Conservation (phyloP, 148 eudicot species). For the Camellia granthamiana region DNA sequence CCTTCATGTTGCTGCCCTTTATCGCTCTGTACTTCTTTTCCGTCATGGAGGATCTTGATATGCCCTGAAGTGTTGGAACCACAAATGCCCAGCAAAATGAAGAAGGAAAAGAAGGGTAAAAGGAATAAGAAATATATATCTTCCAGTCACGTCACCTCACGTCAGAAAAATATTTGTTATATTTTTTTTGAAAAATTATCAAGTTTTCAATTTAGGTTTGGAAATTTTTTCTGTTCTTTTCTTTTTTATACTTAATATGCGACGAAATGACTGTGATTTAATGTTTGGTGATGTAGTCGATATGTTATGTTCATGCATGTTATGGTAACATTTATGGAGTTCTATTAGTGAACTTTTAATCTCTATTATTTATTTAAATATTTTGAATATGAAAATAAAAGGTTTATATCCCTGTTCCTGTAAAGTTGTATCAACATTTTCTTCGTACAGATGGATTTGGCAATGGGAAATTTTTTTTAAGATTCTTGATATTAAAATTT, state of each 20-base stretch:
- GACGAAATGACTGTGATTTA: not conserved
- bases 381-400: no score
- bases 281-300: not conserved
- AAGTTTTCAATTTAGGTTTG: not conserved
- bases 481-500: no score
- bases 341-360: not conserved
- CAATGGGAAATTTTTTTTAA: no score
- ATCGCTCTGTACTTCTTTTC: constrained; percentile 68
- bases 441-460: no score
- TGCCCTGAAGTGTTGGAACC: not conserved
- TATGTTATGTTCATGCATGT: not conserved
- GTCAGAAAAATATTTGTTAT: not conserved
- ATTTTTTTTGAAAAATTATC: not conserved
- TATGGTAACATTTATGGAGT: not conserved
- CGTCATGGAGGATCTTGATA: constrained; percentile 74
- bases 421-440: no score
- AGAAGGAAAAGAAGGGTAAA: not conserved
- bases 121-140: not conserved
- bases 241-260: no score
- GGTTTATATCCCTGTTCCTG: no score
- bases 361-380: not conserved
- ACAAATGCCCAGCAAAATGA: not conserved
- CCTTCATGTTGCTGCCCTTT: constrained; percentile 82
- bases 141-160: not conserved
- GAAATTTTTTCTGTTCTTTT: not conserved